These are phyloP conservation scores for Phytophthora quininea DNA, from an alignment of 352 stramenopile species.

Conservation along the genomic window DNA sequence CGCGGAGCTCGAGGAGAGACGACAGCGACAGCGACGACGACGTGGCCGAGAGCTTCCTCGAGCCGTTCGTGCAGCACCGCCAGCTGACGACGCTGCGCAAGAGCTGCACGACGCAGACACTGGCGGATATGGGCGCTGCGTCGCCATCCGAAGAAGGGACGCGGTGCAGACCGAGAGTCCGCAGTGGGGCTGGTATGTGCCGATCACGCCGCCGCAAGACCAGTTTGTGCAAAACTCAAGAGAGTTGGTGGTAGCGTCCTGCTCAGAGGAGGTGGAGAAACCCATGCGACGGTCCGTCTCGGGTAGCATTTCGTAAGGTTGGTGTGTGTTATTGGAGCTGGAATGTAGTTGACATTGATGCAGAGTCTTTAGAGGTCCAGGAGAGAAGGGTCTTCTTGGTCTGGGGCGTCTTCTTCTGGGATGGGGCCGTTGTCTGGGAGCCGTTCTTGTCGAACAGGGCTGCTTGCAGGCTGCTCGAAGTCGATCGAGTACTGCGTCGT, in stretches of 20 bases:
- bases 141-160: conserved; percentile 14
- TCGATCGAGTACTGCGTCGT: conserved; percentile 21
- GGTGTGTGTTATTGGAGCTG: conserved; percentile 4
- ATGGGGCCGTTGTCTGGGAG: background rate
- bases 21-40: conserved; percentile 48
- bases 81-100: conserved; percentile 24
- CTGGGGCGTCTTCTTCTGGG: background rate
- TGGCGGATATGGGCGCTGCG: conserved; percentile 13
- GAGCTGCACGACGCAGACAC: conserved; percentile 36
- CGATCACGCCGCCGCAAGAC: conserved; percentile 84
- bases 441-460: background rate
- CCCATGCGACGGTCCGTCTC: conserved; percentile 43
- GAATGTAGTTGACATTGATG: conserved; percentile 4
- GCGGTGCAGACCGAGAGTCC: conserved; percentile 68
- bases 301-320: conserved; percentile 36
- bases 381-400: background rate
- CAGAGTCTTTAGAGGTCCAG: background rate
- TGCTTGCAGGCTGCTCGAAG: background rate
- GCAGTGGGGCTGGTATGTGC: conserved; percentile 89
- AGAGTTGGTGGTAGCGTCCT: conserved; percentile 7
- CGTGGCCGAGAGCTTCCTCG: conserved; percentile 23
- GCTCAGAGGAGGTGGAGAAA: conserved; percentile 1
- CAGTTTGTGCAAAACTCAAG: conserved; percentile 31
- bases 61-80: conserved; percentile 22
- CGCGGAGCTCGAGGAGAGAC: conserved; percentile 7